Evolutionary conservation across 129 eudicot species (phyloP), one percentile per base, ranked within the genome.

Genomic region (Apium graveolens): DNA sequence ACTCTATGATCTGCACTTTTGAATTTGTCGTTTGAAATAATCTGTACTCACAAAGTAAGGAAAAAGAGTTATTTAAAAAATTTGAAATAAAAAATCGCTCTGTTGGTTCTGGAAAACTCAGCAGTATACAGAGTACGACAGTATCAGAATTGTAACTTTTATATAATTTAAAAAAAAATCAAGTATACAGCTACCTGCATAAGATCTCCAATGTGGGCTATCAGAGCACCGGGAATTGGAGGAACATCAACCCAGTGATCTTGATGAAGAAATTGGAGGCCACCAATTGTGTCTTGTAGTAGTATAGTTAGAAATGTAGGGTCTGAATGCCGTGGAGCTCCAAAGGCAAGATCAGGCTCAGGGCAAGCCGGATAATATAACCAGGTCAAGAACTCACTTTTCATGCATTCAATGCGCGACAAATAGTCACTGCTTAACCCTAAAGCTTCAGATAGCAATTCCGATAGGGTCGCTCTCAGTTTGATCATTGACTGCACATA

Each of bases 11-110:
- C 77, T 39, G 80, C 87, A 27, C 91, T 88, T 79, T 66, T 88
- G 87, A 85, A 88, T 74, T 88, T 81, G 81, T 86, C 87, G 43
- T 88, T 88, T 0, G 85, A 83, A 62, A 88, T 80, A n/a, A 87
- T 82, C 89, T 87, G 78, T 72, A 77, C 48, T 73, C 32, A 43
- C 3, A n/a, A 26, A 43, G 17, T 13, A 44, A 8, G 48, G 12
- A 11, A 44, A 44, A 42, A 12, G 4, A 0, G 68, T 60, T 26
- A 60, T 11, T n/a, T n/a, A n/a, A n/a, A n/a, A n/a, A n/a, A n/a
- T n/a, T n/a, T n/a, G n/a, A n/a, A n/a, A n/a, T n/a, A n/a, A 51
- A 51, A 51, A 51, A 57, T 55, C 12, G 11, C 65, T 24, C 10
- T 0, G 26, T 21, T 24, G 24, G 65, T 11, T n/a, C 66, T 9